Percentiles rank a stretch among this genome's conserved stretches.
These are phyloP conservation scores for Cryptococcus hybrid DNA, from an alignment of 1,284 basidiomycete species.

Conservation along the genomic window DNA sequence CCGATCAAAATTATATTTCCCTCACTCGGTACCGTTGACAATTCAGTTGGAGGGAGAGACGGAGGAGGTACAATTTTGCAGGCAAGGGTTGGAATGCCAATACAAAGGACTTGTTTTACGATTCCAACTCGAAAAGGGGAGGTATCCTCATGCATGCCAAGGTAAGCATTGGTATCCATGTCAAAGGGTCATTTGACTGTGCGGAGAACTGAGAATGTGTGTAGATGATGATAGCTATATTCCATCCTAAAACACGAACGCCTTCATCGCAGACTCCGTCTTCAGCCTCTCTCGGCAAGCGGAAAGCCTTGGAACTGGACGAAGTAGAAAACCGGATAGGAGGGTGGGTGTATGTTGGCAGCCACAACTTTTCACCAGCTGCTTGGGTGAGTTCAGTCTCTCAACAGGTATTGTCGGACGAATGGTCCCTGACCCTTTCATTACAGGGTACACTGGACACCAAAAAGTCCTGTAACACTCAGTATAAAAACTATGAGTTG, in stretches of 20 bases:
- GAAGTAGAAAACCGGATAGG: slow-evolving; percentile 26
- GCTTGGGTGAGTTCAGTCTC: slow-evolving; percentile 37
- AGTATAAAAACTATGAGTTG: slow-evolving; percentile 46
- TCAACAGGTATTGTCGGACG: background rate
- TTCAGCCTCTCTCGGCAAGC: slow-evolving; percentile 15
- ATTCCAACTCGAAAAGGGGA: slow-evolving; percentile 47
- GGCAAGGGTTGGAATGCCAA: slow-evolving; percentile 31
- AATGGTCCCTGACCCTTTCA: background rate
- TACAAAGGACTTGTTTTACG: slow-evolving; percentile 37
- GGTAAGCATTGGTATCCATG: slow-evolving; percentile 19
- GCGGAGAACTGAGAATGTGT: background rate
- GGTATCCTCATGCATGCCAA: slow-evolving; percentile 50
- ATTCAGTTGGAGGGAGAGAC: slow-evolving; percentile 25
- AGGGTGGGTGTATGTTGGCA: slow-evolving; percentile 48
- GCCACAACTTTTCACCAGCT: slow-evolving; percentile 44
- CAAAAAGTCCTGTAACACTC: slow-evolving; percentile 32
- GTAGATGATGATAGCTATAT: slow-evolving; percentile 41
- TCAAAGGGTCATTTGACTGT: background rate
- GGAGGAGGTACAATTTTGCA: slow-evolving; percentile 49
- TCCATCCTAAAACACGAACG: slow-evolving; percentile 28
- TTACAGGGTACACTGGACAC: slow-evolving; percentile 38
- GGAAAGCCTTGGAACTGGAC: slow-evolving; percentile 35
- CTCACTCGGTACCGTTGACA: slow-evolving; percentile 38
- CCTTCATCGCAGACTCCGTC: slow-evolving; percentile 1
- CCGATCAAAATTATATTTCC: slow-evolving; percentile 48